Base-by-base conservation (phyloP, 257 asterid species). In the Petunia secreta region DNA sequence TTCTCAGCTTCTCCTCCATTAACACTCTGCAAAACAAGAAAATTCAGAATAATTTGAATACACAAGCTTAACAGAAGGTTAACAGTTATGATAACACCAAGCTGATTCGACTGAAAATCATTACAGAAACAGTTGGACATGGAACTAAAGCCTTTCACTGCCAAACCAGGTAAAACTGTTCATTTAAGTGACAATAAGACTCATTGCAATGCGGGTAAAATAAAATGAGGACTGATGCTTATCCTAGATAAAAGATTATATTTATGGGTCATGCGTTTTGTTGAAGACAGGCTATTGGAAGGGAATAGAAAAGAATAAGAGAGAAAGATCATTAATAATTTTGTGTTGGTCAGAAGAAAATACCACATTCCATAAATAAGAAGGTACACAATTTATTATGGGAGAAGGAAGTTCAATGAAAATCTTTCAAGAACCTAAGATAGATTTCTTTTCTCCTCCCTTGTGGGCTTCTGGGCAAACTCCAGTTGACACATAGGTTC, bases 1-100 rank as follows among this genome's bases (percentile, higher is more conserved):
- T 87, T 88, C 88, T 91, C 80, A 94, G 84, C 89, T 91, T 91
- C 53, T 90, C 89, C 81, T 94, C 97, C 98, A 94, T 95, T 84
- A 91, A 25, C 75, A 43, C 14, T 0, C 8, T 67, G 75, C 55
- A 43, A 1, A 41, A 43, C 8, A 16, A 68, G 75, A 43, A 68
- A 43, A 68, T n/a, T n/a, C 44, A 68, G 75, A 43, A n/a, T 8
- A 2, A 68, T 36, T 8, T 68, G 16, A 43, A 68, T 68, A 55
- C 55, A 67, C 75, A 15, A 41, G 54, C 13, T 41, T 43, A 43
- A 67, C 44, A 63, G 44, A 63, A 63, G 68, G 68, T 36, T 36
- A 36, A 63, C 3, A 63, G 25, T 63, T 46, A 63, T 37, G 69
- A 36, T 63, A 66, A 40, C 52, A 66, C 53, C 11, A n/a, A 41